A percentile compares a stretch with the other conserved stretches of the same genome.
Conservation (phyloP, 441 rosid species). For the Adansonia rubrostipa region DNA sequence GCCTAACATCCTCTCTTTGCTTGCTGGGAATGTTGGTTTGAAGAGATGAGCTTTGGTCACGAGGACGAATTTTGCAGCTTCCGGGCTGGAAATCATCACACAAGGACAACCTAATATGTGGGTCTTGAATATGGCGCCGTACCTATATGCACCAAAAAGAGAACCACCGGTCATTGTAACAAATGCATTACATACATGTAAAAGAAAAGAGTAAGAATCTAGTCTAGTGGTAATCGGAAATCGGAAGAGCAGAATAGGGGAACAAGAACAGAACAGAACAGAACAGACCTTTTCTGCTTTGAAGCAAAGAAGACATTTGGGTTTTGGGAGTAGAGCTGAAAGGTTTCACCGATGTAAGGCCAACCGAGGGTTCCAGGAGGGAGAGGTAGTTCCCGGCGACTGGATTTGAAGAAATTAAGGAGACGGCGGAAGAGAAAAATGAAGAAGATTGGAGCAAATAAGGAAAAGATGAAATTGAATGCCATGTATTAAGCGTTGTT, state of each 20-base stretch:
- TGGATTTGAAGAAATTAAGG: constrained; percentile 33
- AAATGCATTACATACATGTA: not conserved
- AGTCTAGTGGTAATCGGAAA: too few species aligned
- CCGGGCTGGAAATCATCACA: constrained; percentile 92
- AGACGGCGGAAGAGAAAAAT: constrained; percentile 39
- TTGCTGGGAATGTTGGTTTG: constrained; percentile 94
- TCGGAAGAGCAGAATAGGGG: too few species aligned
- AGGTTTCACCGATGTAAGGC: constrained; percentile 93
- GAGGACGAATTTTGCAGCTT: constrained; percentile 87
- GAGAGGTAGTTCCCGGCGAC: constrained; percentile 52
- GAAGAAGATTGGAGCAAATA: constrained; percentile 40
- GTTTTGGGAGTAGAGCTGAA: constrained; percentile 92
- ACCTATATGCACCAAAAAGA: constrained; percentile 38
- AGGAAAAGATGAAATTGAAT: constrained; percentile 31
- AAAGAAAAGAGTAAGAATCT: not conserved
- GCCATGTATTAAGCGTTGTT: constrained; percentile 40
- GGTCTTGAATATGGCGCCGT: constrained; percentile 85
- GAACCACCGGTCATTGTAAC: not conserved
- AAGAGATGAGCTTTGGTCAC: constrained; percentile 77
- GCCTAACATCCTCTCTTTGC: constrained; percentile 95
- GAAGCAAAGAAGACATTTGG: constrained; percentile 87
- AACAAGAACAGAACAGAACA: too few species aligned
- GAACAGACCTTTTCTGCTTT: constrained; percentile 58
- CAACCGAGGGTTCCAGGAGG: constrained; percentile 94
- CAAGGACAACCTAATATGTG: constrained; percentile 94